phyloP scores from a whole-genome alignment of 106 monocot species.

The Triglochin maritima region DNA sequence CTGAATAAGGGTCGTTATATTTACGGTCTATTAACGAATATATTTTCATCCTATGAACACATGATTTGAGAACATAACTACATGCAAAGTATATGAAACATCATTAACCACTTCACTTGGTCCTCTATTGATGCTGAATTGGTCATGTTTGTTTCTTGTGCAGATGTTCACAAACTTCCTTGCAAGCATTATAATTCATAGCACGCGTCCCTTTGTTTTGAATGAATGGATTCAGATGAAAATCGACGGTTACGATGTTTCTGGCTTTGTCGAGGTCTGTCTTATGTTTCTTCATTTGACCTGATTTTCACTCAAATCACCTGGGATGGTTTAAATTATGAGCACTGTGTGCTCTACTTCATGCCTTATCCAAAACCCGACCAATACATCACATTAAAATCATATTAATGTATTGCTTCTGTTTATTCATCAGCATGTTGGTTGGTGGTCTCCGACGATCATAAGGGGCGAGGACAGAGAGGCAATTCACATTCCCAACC shows the following conservation, averaged over 20 bases:
- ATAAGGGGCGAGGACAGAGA: conserved; percentile 96
- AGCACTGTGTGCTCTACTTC: too few relatives aligned
- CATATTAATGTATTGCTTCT: too few relatives aligned
- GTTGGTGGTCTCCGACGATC: conserved; percentile 98
- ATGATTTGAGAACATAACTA: too few relatives aligned
- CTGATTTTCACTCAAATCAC: too few relatives aligned
- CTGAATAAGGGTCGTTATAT: too few relatives aligned
- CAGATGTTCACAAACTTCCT: conserved; percentile 99
- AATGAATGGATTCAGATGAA: conserved; percentile 97
- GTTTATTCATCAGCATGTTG: conserved; percentile 57
- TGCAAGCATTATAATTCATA: conserved; percentile 96
- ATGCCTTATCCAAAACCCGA: too few relatives aligned
- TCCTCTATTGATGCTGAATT: neutral
- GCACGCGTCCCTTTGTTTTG: conserved; percentile 81
- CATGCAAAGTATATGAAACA: too few relatives aligned
- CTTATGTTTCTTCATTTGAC: neutral
- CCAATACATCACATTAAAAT: too few relatives aligned
- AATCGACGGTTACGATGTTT: conserved; percentile 92
- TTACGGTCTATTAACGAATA: too few relatives aligned
- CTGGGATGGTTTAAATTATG: too few relatives aligned
- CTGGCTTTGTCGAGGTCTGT: conserved; percentile 91
- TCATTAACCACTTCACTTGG: conserved; percentile 6
- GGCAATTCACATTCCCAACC: conserved; percentile 97
- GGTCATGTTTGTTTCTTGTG: neutral
- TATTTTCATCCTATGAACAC: too few relatives aligned